Base-by-base conservation (phyloP, 139 green algal species). In the Yamagishiella unicocca region DNA sequence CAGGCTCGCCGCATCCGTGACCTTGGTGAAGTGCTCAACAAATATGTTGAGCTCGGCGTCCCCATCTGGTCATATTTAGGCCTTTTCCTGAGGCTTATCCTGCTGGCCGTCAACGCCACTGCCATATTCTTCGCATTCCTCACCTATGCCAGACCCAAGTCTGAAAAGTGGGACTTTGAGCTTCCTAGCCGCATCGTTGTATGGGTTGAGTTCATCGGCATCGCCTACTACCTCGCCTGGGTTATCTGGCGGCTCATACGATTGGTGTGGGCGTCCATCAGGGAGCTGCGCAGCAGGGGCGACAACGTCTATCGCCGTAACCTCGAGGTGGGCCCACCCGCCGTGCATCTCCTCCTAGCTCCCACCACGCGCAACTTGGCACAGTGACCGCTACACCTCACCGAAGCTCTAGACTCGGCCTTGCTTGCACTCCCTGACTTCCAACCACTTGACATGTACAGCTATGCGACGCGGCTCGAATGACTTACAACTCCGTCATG, bases 1-100 rank as follows among this genome's bases (percentile, higher is more conserved):
- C 54, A 84, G 77, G 25, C 25, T 27, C 77, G 78, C 40, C 40
- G 42, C n/a, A 85, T 85, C 61, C 78, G 78, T 42, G 61, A 85
- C 64, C 14, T 82, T 31, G 5, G 31, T 21, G 40, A 29, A 31
- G 50, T 82, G 33, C 50, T 82, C 5, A 46, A 40, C 12, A 67
- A 24, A 33, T 82, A 82, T 31, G 31, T 46, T 5, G 74, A 82
- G 6, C 46, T 82, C 10, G 72, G 50, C 35, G 31, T 53, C 2
- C 46, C 29, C 0, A 37, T 68, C 55, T 85, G 78, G 78, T 12
- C 22, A 1, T 85, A 64, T 10, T 50, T 50, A 38, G 40, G 4
- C 1, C 17, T 85, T 9, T 29, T 85, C 9, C 12, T 62, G 1
- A 68, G 68, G 19, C 6, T 62, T 2, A 17, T 85, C 5, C 17